Evolutionary conservation across 2,329 filamentous ascomycete genomes (phyloP).

Genomic region (Beauveria australis): DNA sequence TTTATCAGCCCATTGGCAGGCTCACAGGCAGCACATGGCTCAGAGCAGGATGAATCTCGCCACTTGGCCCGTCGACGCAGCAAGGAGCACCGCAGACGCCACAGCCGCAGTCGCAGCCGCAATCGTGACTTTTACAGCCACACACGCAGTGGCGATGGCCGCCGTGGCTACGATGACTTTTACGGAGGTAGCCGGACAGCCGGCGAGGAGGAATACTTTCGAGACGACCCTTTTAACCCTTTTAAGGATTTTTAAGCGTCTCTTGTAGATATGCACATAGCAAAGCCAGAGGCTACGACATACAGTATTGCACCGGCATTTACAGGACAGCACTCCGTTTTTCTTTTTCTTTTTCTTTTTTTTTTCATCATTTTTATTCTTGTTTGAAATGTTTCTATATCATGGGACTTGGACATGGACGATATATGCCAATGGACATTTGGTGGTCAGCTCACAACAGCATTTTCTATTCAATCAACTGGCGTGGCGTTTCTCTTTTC

Average conservation of each 20-base stretch:
- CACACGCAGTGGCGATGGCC: slow-evolving; percentile 31
- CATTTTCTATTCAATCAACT: slow-evolving; percentile 1
- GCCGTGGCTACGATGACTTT: slow-evolving; percentile 39
- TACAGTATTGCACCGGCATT: background rate
- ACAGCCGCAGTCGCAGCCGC: slow-evolving; percentile 45
- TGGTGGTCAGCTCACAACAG: slow-evolving; percentile 6
- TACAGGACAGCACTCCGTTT: slow-evolving; percentile 13
- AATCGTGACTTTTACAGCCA: slow-evolving; percentile 48
- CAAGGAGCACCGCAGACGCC: slow-evolving; percentile 44
- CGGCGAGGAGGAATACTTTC: slow-evolving; percentile 48
- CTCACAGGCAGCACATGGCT: slow-evolving; percentile 37
- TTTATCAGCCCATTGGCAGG: slow-evolving; percentile 66
- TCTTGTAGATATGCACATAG: background rate
- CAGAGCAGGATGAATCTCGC: slow-evolving; percentile 43
- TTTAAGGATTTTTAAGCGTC: slow-evolving; percentile 49
- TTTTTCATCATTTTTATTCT: slow-evolving; percentile 3
- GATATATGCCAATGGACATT: slow-evolving; percentile 10
- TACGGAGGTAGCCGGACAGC: slow-evolving; percentile 38
- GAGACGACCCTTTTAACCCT: slow-evolving; percentile 56
- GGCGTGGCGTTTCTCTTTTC: background rate
- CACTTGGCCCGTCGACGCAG: slow-evolving; percentile 42
- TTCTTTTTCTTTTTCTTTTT: slow-evolving; percentile 1
- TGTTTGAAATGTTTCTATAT: background rate
- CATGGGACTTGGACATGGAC: slow-evolving; percentile 4
- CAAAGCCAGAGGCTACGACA: background rate